Conservation (phyloP, 352 stramenopile genomes). For the Discostella stelligera region DNA sequence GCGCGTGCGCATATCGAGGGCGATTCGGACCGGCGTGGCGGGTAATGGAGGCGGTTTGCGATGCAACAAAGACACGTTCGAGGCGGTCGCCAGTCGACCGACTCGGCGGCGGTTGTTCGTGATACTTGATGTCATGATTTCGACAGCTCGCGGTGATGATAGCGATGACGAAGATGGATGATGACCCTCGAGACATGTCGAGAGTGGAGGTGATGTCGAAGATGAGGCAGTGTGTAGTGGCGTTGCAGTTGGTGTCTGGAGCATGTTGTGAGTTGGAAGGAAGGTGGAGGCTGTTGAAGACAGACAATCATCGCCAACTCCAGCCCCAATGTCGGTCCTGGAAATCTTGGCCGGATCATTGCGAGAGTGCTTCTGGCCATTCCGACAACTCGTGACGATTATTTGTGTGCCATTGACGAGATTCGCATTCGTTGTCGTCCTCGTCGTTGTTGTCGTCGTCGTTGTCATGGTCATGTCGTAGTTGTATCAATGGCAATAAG, state of each 20-base stretch:
- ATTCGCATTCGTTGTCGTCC: neutral
- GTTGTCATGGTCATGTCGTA: neutral
- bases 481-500: neutral
- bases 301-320: neutral
- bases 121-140: neutral
- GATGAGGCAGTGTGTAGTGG: neutral
- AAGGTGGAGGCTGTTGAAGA: neutral
- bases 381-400: neutral
- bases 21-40: neutral
- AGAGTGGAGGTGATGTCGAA: neutral
- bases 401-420: neutral
- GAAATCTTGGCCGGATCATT: neutral
- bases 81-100: neutral
- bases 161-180: neutral
- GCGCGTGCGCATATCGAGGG: slow-evolving; percentile 45
- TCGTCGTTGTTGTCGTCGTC: neutral
- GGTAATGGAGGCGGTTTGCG: neutral
- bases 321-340: neutral
- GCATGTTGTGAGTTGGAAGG: neutral
- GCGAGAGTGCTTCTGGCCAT: neutral
- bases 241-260: neutral
- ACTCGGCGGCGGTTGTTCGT: neutral
- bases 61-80: neutral
- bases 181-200: neutral
- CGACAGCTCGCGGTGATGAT: neutral